Evolutionary conservation across 2,329 filamentous ascomycete species (phyloP), one percentile per base, ranked within the genome.

Genomic region (Neofusicoccum umdonicola): DNA sequence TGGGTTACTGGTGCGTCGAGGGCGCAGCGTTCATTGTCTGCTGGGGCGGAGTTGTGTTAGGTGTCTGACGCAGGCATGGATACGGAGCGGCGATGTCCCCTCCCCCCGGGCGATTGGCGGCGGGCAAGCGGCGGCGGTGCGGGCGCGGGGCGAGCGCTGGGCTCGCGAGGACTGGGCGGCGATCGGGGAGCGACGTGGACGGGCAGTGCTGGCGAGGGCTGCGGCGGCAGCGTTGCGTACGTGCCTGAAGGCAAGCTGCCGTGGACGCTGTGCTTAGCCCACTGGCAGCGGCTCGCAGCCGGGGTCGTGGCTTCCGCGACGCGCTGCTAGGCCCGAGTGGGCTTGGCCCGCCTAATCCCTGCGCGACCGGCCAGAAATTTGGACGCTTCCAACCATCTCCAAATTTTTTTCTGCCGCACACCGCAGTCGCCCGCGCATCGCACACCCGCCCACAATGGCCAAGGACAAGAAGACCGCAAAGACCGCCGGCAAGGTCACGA

Each of bases 401-500:
- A 34, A 47, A 48, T 44, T 64, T 39, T 60, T 19, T 50, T 15
- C 39, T 27, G 12, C 17, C 27, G 13, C 44, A 51, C 11, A 17
- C 3, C 34, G 15, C 4, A 22, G 35, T 11, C 11, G 17, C 35
- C 11, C 54, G 11, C 56, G 54, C 41, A n/a, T 34, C 51, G 19
- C 39, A 3, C 48, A 41, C 11, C 34, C 31, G 3, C 48, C 17
- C 41, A 31, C 48, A 52, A 66, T 66, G 54, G 62, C 62, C 51
- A 64, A 58, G 62, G 54, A 31, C 58, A 66, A 66, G 50, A 66
- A 66, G 50, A 47, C 27, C 54, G 35, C 61, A 27, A 64, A 66
- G 48, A 31, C 56, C 31, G 19, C 45, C 44, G 34, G 19, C 44
- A 64, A 52, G 50, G 61, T 42, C 58, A 48, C 48, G n/a, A 64